These are phyloP conservation scores for Peronospora farinosa DNA, from an alignment of 352 stramenopile species.

Conservation along the genomic window DNA sequence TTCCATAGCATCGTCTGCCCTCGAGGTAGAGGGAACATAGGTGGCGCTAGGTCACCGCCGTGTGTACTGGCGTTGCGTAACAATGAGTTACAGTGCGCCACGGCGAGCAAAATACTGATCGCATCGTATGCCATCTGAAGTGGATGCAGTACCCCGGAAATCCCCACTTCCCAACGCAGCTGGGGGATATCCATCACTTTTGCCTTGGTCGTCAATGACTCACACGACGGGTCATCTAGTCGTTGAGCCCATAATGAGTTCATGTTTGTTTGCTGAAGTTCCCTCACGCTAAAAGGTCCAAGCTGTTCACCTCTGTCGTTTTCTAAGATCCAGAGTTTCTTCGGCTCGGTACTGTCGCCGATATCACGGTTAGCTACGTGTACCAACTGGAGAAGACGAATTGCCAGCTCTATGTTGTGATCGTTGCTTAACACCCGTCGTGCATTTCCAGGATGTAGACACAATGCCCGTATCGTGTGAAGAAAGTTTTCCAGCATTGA, in stretches of 20 bases:
- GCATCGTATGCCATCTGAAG: conserved; percentile 69
- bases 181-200: conserved; percentile 64
- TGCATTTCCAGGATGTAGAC: conserved; percentile 43
- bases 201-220: conserved; percentile 20
- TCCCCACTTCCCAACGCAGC: conserved; percentile 70
- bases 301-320: conserved; percentile 22
- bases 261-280: conserved; percentile 42
- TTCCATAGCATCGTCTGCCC: conserved; percentile 47
- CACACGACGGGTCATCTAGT: conserved; percentile 31
- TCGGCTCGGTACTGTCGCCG: conserved; percentile 14
- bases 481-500: conserved; percentile 50
- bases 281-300: conserved; percentile 37
- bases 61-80: conserved; percentile 15
- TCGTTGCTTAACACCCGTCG: conserved; percentile 41
- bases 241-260: conserved; percentile 29
- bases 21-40: conserved; percentile 53
- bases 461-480: conserved; percentile 53
- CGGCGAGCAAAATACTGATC: conserved; percentile 48
- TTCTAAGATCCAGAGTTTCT: conserved; percentile 51
- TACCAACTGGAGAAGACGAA: conserved; percentile 60
- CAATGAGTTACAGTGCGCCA: conserved; percentile 62
- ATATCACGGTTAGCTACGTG: conserved; percentile 39
- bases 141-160: conserved; percentile 39
- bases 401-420: conserved; percentile 38
- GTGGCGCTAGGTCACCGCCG: conserved; percentile 10